Evolutionary conservation across 225 moss, liverwort and hornwort species (phyloP).

Genomic region (Lunularia cruciata): DNA sequence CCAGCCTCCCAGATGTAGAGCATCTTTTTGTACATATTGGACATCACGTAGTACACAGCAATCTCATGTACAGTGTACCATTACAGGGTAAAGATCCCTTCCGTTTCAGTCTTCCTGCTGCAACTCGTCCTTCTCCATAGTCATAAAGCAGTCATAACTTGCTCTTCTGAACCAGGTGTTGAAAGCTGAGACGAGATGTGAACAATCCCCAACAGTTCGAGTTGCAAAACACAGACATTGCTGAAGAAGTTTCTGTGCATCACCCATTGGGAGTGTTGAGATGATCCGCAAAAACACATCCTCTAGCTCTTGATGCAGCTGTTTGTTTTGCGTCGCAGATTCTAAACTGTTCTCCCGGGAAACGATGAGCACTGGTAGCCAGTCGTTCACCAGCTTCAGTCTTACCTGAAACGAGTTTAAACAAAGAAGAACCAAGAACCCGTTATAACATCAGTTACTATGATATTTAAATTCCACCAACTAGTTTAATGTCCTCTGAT

Average conservation of each 20-base stretch:
- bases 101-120: not conserved
- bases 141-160: conserved; percentile 27
- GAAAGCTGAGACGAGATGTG: conserved; percentile 81
- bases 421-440: not conserved
- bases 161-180: conserved; percentile 83
- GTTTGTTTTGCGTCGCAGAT: conserved; percentile 63
- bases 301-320: conserved; percentile 73
- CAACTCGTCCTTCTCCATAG: not conserved
- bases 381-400: conserved; percentile 73
- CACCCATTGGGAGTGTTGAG: conserved; percentile 77
- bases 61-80: not conserved
- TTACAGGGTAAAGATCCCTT: not conserved
- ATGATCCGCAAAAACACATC: conserved; percentile 82
- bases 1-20: not conserved
- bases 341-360: conserved; percentile 61
- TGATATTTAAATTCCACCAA: too few relatives aligned
- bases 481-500: too few relatives aligned
- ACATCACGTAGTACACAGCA: not conserved
- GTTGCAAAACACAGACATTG: conserved; percentile 87
- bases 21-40: not conserved
- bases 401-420: conserved; percentile 52
- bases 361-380: conserved; percentile 81
- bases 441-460: too few relatives aligned
- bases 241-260: conserved; percentile 79
- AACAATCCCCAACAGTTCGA: conserved; percentile 76